These are phyloP conservation scores for Lanzia echinophila DNA, from an alignment of 2,329 filamentous ascomycete species.

Conservation along the genomic window DNA sequence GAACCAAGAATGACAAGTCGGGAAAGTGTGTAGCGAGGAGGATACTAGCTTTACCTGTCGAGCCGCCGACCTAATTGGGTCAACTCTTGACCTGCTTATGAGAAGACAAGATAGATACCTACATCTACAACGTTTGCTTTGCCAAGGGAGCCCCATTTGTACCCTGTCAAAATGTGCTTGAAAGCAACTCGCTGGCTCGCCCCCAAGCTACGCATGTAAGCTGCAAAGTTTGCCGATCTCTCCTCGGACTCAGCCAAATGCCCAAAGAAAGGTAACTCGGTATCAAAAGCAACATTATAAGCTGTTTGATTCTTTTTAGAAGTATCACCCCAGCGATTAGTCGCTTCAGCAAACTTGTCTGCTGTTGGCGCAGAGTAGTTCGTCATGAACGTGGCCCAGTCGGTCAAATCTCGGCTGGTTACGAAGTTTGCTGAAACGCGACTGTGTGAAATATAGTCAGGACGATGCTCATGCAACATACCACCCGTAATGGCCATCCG, in stretches of 20 bases:
- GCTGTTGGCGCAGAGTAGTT: constrained; percentile 25
- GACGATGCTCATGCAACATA: constrained; percentile 31
- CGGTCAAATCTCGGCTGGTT: constrained; percentile 20
- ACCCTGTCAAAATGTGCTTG: constrained; percentile 33
- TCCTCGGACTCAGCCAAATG: constrained; percentile 10
- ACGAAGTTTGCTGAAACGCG: constrained; percentile 30
- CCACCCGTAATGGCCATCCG: constrained; percentile 35
- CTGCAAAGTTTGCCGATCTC: constrained; percentile 23
- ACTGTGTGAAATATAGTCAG: constrained; percentile 30
- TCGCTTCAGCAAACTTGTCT: constrained; percentile 23
- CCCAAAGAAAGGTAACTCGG: constrained; percentile 30
- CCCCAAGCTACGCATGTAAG: constrained; percentile 30
- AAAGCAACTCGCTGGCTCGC: constrained; percentile 26
- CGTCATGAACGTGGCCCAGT: constrained; percentile 30
- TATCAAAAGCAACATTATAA: constrained; percentile 20
- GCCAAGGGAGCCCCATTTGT: constrained; percentile 33
- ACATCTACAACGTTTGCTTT: constrained; percentile 32
- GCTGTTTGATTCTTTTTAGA: constrained; percentile 22
- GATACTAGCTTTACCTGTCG: constrained; percentile 28
- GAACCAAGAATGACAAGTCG: constrained; percentile 30
- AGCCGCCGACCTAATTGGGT: constrained; percentile 25
- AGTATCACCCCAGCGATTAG: constrained; percentile 24
- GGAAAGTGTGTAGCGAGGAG: constrained; percentile 29
- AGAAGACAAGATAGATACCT: neutral
- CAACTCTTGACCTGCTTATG: neutral